Conservation (phyloP, 495 filamentous ascomycete species). For the Pseudotulostoma volvatum region DNA sequence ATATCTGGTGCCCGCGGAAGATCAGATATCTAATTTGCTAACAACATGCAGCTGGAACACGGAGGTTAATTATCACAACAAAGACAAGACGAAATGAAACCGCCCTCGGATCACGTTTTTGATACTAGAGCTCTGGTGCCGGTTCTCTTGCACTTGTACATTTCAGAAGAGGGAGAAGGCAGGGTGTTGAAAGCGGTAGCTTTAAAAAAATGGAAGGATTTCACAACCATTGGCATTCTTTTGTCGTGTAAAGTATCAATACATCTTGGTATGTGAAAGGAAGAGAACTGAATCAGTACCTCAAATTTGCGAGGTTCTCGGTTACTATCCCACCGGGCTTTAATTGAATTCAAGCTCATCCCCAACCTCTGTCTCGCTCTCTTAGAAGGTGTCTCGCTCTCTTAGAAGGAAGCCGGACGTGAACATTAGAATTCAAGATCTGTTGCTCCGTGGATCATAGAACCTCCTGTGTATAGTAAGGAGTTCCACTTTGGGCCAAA, state of each 20-base stretch:
- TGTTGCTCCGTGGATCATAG: too few relatives aligned
- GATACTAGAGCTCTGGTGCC: background rate
- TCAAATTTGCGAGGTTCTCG: too few relatives aligned
- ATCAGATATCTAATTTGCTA: slow-evolving; percentile 6
- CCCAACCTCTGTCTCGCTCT: too few relatives aligned
- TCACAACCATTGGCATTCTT: slow-evolving; percentile 3
- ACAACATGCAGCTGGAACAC: slow-evolving; percentile 66
- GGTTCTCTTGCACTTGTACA: slow-evolving; percentile 2
- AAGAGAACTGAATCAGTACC: too few relatives aligned
- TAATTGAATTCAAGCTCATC: too few relatives aligned
- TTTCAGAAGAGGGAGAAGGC: background rate
- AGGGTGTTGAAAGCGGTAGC: slow-evolving; percentile 1
- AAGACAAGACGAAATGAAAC: slow-evolving; percentile 51
- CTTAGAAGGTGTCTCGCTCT: too few relatives aligned
- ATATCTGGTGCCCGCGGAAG: background rate
- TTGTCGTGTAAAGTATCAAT: slow-evolving; percentile 7
- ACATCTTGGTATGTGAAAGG: too few relatives aligned
- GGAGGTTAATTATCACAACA: slow-evolving; percentile 90
- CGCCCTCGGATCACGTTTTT: background rate
- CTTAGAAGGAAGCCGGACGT: too few relatives aligned
- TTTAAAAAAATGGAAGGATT: background rate
- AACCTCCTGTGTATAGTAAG: too few relatives aligned
- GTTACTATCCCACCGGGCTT: too few relatives aligned
- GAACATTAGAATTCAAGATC: too few relatives aligned
- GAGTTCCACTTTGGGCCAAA: too few relatives aligned